These are phyloP conservation scores for Vanrija humicola DNA, from an alignment of 1,284 basidiomycete species.

Conservation along the genomic window DNA sequence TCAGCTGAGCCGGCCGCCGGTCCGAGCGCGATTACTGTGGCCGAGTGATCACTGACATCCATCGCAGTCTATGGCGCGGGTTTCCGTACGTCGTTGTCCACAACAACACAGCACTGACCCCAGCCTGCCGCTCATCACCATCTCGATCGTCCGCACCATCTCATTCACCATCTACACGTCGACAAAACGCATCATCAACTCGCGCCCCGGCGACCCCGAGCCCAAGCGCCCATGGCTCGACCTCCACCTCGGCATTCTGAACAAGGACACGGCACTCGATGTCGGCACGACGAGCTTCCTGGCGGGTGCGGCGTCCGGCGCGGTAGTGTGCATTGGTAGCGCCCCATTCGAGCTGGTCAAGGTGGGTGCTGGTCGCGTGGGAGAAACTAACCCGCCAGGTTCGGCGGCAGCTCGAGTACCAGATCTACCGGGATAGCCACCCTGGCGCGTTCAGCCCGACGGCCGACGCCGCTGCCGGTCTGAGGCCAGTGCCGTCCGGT, in stretches of 20 bases:
- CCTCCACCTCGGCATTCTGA: constrained; percentile 33
- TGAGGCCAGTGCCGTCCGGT: constrained; percentile 10
- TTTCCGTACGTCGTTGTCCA: constrained; percentile 32
- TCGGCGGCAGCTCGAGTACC: constrained; percentile 86
- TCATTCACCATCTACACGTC: constrained; percentile 92
- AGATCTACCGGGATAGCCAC: constrained; percentile 57
- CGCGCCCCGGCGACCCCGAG: constrained; percentile 2
- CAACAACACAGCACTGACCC: neutral
- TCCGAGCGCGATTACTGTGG: too few relatives aligned
- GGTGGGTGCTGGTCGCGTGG: constrained; percentile 52
- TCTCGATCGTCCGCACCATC: constrained; percentile 85
- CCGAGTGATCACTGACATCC: neutral
- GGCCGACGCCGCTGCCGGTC: neutral
- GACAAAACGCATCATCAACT: constrained; percentile 74
- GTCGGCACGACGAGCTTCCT: constrained; percentile 59
- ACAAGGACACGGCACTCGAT: constrained; percentile 55
- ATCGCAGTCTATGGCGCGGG: constrained; percentile 42
- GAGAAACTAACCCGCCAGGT: constrained; percentile 55
- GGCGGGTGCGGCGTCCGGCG: constrained; percentile 46
- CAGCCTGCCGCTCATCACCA: constrained; percentile 88
- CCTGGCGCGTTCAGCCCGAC: constrained; percentile 24
- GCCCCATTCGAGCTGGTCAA: constrained; percentile 95
- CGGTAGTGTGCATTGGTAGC: constrained; percentile 53
- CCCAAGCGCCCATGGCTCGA: constrained; percentile 31
- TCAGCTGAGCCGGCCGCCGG: too few relatives aligned